Evolutionary conservation across 2,329 filamentous ascomycete genomes (phyloP), one percentile per base, ranked within the genome.

Genomic region (Tolypocladium paradoxum): DNA sequence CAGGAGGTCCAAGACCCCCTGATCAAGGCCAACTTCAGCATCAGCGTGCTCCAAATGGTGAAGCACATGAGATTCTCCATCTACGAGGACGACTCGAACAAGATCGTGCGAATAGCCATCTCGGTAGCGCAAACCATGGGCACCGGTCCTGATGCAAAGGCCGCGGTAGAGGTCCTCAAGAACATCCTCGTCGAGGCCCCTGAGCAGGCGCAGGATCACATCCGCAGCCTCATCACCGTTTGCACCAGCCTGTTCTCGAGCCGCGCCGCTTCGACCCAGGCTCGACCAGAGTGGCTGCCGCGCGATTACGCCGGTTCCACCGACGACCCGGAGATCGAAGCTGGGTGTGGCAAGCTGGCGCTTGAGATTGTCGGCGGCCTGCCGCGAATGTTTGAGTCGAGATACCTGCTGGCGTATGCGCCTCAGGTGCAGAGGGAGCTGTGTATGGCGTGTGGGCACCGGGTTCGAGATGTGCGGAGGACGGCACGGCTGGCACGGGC

Each of bases 381-480:
- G 47, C 76, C 79, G 3, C 61, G 60, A 20, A 69, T 71, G 57
- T 78, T 76, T 57, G 78, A 81, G 54, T 68, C 74, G 12, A 66
- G 71, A 6, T 64, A 74, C 48, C 60, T 81, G 22, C 58, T 78
- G 49, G 66, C 73, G 0, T 70, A 74, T 57, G 70, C 71, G 45
- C 69, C 70, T 31, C 66, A 65, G 51, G 70, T 80, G 45, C 68
- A 74, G 55, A 68, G 75, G 4, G 71, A 77, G 50, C 60, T 83
- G 55, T 72, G 74, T 1, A 59, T 68, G 9, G 77, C 78, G 1
- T 79, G 78, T 49, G 79, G 79, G 2, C 78, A 82, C 57, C 64
- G 68, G 6, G 74, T 79, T 9, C 69, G 80, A 46, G 77, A 78
- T 55, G 70, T 82, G 46, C 70, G 80, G 48, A 73, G 69, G 53